Base-by-base conservation (phyloP, 148 eudicot species). In the Simmondsia chinensis region DNA sequence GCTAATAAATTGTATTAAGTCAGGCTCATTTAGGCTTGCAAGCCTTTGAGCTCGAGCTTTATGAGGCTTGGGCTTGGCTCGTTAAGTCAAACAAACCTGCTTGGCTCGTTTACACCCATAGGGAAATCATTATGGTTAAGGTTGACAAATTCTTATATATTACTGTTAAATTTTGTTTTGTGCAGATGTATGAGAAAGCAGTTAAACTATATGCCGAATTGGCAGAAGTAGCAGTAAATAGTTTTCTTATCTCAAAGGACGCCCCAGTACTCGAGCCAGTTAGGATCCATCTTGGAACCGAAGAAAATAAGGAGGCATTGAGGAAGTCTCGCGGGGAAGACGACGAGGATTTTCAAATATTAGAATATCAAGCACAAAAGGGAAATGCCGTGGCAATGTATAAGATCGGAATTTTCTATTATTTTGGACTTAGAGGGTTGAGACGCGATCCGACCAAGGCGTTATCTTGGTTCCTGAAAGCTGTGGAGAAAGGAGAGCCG, bases 331-430 rank as follows among this genome's bases (percentile, higher is more conserved):
- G 81, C 50, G 97, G 97, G 46, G 97, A 91, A 59, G 94, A 91
- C 28, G 97, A 91, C 60, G 97, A 91, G 57, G 97, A 91, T 68
- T 91, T 91, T 56, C 97, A 82, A 60, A 91, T 91, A 39, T 54
- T 76, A 70, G 97, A 91, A 63, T 91, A 85, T 47, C 97, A 91
- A 57, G 97, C 95, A 42, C 97, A 82, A 43, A 91, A 91, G 67
- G 94, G 97, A 11, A 91, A 82, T 72, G 73, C 80, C 20, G 73
- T 36, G 24, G 97, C 97, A 8, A 91, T 91, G 97, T 79, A 91
- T 54, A 82, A 64, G 52, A 76, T 91, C 28, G 97, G 97, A 13
- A 63, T 82, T 49, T 82, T 85, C 63, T 85, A 85, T 55, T 91
- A 85, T 63, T 85, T 75, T 66, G 97, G 97, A 29, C 68, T 91